Conservation (phyloP, 176 grass and related monocot species). For the Musa schizocarpa region DNA sequence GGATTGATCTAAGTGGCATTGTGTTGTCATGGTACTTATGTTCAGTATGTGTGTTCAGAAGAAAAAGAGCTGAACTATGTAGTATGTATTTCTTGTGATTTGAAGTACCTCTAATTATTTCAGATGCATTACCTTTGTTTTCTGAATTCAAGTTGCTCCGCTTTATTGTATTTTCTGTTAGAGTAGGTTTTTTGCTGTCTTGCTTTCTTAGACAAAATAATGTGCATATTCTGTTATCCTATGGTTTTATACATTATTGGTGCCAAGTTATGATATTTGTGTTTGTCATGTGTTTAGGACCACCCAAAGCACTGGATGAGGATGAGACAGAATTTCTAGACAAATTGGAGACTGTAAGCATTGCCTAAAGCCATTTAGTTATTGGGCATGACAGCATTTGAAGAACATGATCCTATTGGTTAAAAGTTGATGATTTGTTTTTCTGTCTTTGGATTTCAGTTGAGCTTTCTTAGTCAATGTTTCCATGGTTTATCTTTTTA, state of each 20-base stretch:
- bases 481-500: not conserved
- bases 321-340: constrained; percentile 90
- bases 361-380: constrained; percentile 1
- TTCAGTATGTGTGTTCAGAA: not conserved
- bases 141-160: too few species aligned
- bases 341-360: constrained; percentile 56
- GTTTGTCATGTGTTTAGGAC: constrained; percentile 42
- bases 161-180: too few species aligned
- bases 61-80: not conserved
- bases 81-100: not conserved
- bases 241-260: not conserved
- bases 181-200: too few species aligned
- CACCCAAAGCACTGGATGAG: constrained; percentile 91
- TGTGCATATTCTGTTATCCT: constrained; percentile 4
- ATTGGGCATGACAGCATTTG: not conserved
- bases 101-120: not conserved
- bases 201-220: too few species aligned
- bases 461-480: not conserved
- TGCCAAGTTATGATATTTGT: constrained; percentile 7
- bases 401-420: not conserved
- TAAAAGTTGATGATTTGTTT: not conserved
- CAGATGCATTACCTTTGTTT: not conserved
- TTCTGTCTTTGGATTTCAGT: not conserved
- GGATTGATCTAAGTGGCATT: not conserved
- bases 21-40: not conserved